Conservation (phyloP, 1,284 basidiomycete genomes). For the Pseudomicrostroma phylloplanum region DNA sequence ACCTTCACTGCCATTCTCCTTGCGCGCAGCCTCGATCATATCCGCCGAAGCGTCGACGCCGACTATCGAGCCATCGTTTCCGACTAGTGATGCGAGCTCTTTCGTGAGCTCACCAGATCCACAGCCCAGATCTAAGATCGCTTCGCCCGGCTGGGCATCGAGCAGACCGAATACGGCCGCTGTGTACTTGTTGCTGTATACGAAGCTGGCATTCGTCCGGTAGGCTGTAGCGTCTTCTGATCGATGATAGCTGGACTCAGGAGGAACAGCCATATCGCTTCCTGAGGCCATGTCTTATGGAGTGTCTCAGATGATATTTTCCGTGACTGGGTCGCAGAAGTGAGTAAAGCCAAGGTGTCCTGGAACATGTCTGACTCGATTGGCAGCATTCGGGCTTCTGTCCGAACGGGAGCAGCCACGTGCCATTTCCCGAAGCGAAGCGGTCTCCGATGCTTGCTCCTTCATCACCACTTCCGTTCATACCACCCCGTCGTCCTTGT, state of each 20-base stretch:
- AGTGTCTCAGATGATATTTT: too few species aligned
- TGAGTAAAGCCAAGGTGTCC: too few species aligned
- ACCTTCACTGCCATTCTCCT: neutral
- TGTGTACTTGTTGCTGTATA: constrained; percentile 14
- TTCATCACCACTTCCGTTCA: too few species aligned
- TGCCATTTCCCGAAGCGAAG: too few species aligned
- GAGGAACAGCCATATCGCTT: neutral
- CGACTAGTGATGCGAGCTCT: constrained; percentile 9
- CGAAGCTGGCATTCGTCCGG: constrained; percentile 9
- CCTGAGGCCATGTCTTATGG: too few species aligned
- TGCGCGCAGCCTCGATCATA: constrained; percentile 13
- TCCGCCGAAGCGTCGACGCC: constrained; percentile 13
- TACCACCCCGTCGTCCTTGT: too few species aligned
- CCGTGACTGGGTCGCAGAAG: too few species aligned
- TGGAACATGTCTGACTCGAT: too few species aligned
- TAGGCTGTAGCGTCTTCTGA: constrained; percentile 12
- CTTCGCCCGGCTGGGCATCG: constrained; percentile 17
- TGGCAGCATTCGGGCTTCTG: too few species aligned
- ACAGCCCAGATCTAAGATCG: constrained; percentile 18
- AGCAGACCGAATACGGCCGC: constrained; percentile 15
- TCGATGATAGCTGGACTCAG: constrained; percentile 3
- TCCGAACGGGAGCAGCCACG: too few species aligned
- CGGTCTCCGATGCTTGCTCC: too few species aligned
- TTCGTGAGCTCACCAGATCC: constrained; percentile 14
- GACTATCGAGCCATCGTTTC: constrained; percentile 7